These are phyloP conservation scores for Arabidopsis arenosa DNA, from an alignment of 345 rosid genomes.

Conservation along the genomic window DNA sequence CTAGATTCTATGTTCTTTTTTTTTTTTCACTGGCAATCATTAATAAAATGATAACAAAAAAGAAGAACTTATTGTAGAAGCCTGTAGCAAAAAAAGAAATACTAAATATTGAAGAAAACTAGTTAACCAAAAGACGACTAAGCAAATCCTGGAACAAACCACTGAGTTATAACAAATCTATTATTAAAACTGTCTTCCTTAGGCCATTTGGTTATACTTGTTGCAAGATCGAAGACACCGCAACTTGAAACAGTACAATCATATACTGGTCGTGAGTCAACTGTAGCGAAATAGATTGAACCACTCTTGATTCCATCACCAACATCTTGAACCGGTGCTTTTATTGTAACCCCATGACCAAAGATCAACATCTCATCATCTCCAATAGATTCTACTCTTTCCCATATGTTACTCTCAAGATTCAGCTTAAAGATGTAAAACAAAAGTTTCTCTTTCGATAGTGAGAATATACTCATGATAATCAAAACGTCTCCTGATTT, in stretches of 20 bases:
- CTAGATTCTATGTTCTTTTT: too few relatives aligned
- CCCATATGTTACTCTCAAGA: not conserved
- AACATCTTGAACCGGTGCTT: slow-evolving; percentile 8
- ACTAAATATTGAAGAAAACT: not conserved
- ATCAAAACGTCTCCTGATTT: not conserved
- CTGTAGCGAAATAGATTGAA: not conserved
- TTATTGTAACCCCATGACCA: slow-evolving; percentile 5
- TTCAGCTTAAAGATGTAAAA: slow-evolving; percentile 11
- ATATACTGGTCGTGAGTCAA: not conserved
- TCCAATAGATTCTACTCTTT: not conserved
- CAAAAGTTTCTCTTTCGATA: not conserved
- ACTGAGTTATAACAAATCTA: not conserved
- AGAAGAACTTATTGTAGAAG: not conserved
- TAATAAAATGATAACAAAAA: not conserved
- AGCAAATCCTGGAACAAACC: not conserved
- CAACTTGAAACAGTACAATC: not conserved
- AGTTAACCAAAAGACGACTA: not conserved
- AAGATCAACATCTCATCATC: not conserved
- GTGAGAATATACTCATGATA: too few relatives aligned
- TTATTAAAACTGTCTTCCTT: not conserved
- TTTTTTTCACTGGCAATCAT: not conserved
- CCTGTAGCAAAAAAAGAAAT: too few relatives aligned
- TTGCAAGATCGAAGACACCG: not conserved
- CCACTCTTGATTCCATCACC: not conserved
- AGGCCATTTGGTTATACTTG: not conserved